Evolutionary conservation across 805 yeast genomes (phyloP), one percentile per base, ranked within the genome.

Genomic region (Wickerhamiella parazyma): DNA sequence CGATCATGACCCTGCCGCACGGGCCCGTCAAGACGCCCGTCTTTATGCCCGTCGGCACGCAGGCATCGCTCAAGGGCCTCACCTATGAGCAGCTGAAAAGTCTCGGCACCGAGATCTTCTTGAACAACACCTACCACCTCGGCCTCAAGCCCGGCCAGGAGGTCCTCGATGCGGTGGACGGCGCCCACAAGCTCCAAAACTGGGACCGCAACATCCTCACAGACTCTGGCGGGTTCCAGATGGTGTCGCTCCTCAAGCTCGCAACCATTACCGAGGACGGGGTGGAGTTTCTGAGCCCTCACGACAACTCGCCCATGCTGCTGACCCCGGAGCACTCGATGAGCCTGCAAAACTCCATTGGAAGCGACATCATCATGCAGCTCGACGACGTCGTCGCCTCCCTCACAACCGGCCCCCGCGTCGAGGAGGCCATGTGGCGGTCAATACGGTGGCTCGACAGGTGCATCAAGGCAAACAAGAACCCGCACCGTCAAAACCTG

Each of bases 41-140:
- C 57, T 67, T 66, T 51, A 67, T 67, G 70, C 71, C 71, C 1
- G 71, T 66, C 3, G 70, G 69, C 36, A 65, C 70, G 18, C 71
- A 67, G 55, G 71, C 71, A 5, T 60, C 70, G 5, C 55, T 67
- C 29, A 67, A 67, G 49, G 71, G 71, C 9, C 52, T 67, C 33
- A 67, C 70, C 3, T 61, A 66, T 7, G 63, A 64, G 41, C 71
- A 67, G 52, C 59, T 67, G 26, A 57, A 56, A 11, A 55, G 55
- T 33, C 54, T 67, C 34, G 66, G 60, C 33, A 67, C 71, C 52
- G 62, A 62, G 38, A 59, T 67, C 26, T 67, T 69, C 44, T 54
- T 67, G 34, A 67, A 67, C 49, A 67, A 67, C 44, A 67, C 71
- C 1, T 67, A 67, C 47, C 71, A 67, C 43, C 51, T 67, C 41